These are phyloP conservation scores for Heterobasidion irregulare DNA, from an alignment of 1,284 basidiomycete species.

Conservation along the genomic window DNA sequence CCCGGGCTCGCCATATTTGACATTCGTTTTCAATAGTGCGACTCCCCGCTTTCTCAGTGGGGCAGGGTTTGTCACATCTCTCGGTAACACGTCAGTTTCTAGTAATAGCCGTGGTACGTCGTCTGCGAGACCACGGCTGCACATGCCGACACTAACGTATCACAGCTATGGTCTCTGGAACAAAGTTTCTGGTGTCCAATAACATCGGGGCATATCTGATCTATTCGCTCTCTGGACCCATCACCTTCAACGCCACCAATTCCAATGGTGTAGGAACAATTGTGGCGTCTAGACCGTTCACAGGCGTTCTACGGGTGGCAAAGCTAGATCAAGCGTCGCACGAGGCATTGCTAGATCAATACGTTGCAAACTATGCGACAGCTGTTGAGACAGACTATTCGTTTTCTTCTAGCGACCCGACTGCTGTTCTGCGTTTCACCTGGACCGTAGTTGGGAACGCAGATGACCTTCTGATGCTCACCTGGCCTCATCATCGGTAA, in stretches of 20 bases:
- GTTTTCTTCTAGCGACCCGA: constrained; percentile 16
- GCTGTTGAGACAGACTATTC: constrained; percentile 21
- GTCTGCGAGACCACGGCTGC: neutral
- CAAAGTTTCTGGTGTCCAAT: constrained; percentile 21
- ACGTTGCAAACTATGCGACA: constrained; percentile 22
- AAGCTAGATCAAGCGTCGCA: constrained; percentile 23
- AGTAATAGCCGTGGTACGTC: constrained; percentile 8
- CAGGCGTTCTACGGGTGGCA: constrained; percentile 32
- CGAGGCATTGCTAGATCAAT: constrained; percentile 19
- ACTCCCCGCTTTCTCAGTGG: constrained; percentile 22
- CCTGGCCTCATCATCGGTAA: constrained; percentile 27
- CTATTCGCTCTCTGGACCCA: constrained; percentile 21
- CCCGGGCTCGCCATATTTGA: constrained; percentile 26
- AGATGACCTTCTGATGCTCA: constrained; percentile 21
- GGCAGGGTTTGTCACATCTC: constrained; percentile 20
- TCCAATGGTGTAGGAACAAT: constrained; percentile 13
- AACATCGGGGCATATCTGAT: constrained; percentile 21
- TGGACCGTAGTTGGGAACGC: constrained; percentile 23
- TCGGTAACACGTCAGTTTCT: constrained; percentile 17
- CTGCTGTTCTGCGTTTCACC: constrained; percentile 20
- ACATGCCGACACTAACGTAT: neutral
- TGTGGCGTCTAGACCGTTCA: constrained; percentile 20
- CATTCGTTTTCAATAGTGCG: constrained; percentile 20
- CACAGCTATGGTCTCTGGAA: constrained; percentile 18
- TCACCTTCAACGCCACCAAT: constrained; percentile 18